Evolutionary conservation across 2,329 filamentous ascomycete genomes (phyloP).

Genomic region (Apiospora koreana): DNA sequence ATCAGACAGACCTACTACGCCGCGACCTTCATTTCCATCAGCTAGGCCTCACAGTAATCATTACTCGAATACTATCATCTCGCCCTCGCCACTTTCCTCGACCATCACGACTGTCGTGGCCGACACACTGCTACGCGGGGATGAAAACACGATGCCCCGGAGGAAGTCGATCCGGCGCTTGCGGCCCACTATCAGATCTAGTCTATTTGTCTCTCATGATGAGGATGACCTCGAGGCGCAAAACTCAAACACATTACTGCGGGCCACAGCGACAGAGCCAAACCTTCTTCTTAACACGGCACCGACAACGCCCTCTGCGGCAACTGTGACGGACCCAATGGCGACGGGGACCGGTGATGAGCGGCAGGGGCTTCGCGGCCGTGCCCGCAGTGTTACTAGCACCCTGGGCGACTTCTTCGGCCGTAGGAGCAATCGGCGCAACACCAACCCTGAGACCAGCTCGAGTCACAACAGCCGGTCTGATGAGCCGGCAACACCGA

Average conservation of each 20-base stretch:
- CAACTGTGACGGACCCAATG: conserved; percentile 21
- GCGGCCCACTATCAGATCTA: conserved; percentile 53
- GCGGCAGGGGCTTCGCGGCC: conserved; percentile 28
- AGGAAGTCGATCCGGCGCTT: conserved; percentile 48
- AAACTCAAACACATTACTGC: conserved; percentile 24
- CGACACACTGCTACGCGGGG: conserved; percentile 52
- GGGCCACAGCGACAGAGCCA: conserved; percentile 19
- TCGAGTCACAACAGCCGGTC: background rate
- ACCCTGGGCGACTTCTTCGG: conserved; percentile 39
- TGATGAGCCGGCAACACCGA: background rate
- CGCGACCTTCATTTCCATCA: conserved; percentile 32
- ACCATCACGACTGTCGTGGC: conserved; percentile 60
- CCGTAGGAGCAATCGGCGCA: conserved; percentile 28
- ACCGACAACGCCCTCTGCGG: conserved; percentile 10
- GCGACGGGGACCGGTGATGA: conserved; percentile 17
- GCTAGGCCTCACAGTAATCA: conserved; percentile 39
- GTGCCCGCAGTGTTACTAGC: conserved; percentile 41
- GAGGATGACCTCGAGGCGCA: conserved; percentile 33
- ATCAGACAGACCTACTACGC: conserved; percentile 31
- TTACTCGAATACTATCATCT: conserved; percentile 53
- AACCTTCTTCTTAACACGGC: background rate
- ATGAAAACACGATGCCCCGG: conserved; percentile 40
- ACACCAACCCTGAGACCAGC: conserved; percentile 28
- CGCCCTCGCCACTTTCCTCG: conserved; percentile 60
- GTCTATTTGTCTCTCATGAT: conserved; percentile 54